Conservation (phyloP, 2,329 filamentous ascomycete genomes). For the Aspergillus tubingensis region DNA sequence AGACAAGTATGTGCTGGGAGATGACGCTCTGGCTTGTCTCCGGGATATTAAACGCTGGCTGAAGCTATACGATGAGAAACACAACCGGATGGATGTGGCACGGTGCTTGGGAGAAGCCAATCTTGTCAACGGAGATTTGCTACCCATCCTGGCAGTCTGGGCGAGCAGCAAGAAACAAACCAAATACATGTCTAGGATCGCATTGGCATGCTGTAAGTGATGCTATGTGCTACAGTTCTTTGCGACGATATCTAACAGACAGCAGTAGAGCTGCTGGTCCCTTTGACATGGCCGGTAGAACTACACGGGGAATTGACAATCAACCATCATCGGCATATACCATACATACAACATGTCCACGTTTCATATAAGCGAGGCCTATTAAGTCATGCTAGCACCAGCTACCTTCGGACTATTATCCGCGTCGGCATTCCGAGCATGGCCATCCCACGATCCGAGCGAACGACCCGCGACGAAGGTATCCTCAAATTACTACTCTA, state of each 20-base stretch:
- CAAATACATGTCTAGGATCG: constrained; percentile 74
- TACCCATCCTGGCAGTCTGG: constrained; percentile 86
- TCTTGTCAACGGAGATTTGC: constrained; percentile 82
- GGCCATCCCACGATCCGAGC: constrained; percentile 73
- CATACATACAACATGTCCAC: constrained; percentile 85
- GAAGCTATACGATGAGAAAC: constrained; percentile 89
- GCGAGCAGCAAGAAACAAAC: constrained; percentile 70
- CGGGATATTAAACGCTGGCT: constrained; percentile 96
- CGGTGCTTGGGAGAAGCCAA: constrained; percentile 90
- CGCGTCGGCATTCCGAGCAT: constrained; percentile 83
- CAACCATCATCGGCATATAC: constrained; percentile 89
- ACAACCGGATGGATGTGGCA: constrained; percentile 91
- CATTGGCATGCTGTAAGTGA: constrained; percentile 69
- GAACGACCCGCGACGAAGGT: constrained; percentile 78
- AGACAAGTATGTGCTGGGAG: constrained; percentile 82
- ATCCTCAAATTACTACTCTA: constrained; percentile 90
- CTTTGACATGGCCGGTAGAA: constrained; percentile 91
- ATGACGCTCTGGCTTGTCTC: constrained; percentile 87
- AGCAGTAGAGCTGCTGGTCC: constrained; percentile 79
- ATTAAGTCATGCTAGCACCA: constrained; percentile 76
- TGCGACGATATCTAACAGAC: constrained; percentile 23
- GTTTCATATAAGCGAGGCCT: constrained; percentile 86
- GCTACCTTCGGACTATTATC: constrained; percentile 78
- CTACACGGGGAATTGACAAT: constrained; percentile 79
- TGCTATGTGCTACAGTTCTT: background rate